Base-by-base conservation (phyloP, 441 rosid species). In the Sinapis alba region DNA sequence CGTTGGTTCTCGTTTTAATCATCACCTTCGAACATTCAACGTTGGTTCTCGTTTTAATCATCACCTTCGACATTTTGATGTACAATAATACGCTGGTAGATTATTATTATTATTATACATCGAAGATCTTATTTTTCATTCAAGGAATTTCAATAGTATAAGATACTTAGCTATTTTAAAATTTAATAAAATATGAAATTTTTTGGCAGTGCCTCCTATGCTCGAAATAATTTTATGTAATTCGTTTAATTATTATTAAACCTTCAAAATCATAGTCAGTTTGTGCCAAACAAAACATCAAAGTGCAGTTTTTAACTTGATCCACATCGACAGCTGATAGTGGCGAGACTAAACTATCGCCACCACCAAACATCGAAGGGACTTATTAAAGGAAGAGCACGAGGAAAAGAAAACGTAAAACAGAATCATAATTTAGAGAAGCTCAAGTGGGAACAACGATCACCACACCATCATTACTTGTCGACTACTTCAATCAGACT, bases 401-500 rank as follows among this genome's bases (percentile, higher is more conserved):
- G 51, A 16, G 24, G 4, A 12, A 58, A 56, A 27, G 10, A 45
- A 57, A 18, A 60, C 72, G 15, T 28, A n/a, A n/a, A 50, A n/a
- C 64, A 65, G 30, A 26, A 65, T 38, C 47, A 28, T 23, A 24
- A 47, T n/a, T 60, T 15, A 57, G 32, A 30, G 50, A 23, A 24
- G 76, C 68, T 65, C 76, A 28, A 0, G 59, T 34, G 56, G 56
- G 62, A 70, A 65, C 19, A 57, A 76, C 60, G 15, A 70, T 38
- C 62, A 51, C 57, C 57, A 57, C 66, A 18, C 18, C 64, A 18
- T 73, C 64, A 32, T 72, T 78, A 86, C 62, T 84, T 75, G 63
- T 88, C 96, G 0, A 82, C 84, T 30, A 88, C 93, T 86, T 96
- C 97, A 65, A 96, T 86, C 19, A 96, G 94, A 50, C 91, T 89